These are phyloP conservation scores for Hirsutella rhossiliensis DNA, from an alignment of 2,329 filamentous ascomycete species.

Conservation along the genomic window DNA sequence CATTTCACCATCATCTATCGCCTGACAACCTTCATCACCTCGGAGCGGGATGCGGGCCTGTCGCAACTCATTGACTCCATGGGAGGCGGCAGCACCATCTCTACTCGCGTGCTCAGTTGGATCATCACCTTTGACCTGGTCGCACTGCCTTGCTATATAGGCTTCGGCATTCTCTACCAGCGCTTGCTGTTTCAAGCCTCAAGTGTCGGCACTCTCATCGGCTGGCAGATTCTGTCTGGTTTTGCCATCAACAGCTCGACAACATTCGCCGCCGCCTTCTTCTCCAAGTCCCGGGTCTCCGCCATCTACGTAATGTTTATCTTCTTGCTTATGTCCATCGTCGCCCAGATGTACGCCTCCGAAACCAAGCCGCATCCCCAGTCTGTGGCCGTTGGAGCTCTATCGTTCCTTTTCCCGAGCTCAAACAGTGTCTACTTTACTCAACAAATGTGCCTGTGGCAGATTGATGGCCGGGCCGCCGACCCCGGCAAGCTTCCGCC, in stretches of 20 bases:
- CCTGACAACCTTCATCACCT: constrained; percentile 11
- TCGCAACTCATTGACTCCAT: constrained; percentile 20
- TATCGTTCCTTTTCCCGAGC: constrained; percentile 12
- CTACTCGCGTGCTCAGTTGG: constrained; percentile 13
- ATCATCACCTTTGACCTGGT: constrained; percentile 13
- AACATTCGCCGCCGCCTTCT: constrained; percentile 38
- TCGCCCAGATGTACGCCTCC: constrained; percentile 7
- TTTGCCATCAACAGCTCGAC: constrained; percentile 49
- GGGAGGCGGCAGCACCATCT: constrained; percentile 28
- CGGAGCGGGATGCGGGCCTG: constrained; percentile 19
- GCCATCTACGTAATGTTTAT: constrained; percentile 17
- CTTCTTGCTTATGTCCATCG: constrained; percentile 15
- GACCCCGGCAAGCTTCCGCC: constrained; percentile 3
- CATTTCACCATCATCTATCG: constrained; percentile 10
- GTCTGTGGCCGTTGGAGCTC: constrained; percentile 1
- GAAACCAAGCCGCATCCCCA: constrained; percentile 3
- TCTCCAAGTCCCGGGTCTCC: constrained; percentile 17
- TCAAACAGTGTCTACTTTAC: constrained; percentile 12
- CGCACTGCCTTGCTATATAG: constrained; percentile 26
- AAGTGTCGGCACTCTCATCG: constrained; percentile 19
- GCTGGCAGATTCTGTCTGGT: constrained; percentile 35
- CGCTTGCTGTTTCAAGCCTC: constrained; percentile 15
- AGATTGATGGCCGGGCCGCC: constrained; percentile 5
- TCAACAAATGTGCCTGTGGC: constrained; percentile 12
- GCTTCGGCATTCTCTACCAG: constrained; percentile 22